These are phyloP conservation scores for Arthrobotrys pseudoclavata DNA, from an alignment of 2,329 filamentous ascomycete genomes.

Conservation along the genomic window DNA sequence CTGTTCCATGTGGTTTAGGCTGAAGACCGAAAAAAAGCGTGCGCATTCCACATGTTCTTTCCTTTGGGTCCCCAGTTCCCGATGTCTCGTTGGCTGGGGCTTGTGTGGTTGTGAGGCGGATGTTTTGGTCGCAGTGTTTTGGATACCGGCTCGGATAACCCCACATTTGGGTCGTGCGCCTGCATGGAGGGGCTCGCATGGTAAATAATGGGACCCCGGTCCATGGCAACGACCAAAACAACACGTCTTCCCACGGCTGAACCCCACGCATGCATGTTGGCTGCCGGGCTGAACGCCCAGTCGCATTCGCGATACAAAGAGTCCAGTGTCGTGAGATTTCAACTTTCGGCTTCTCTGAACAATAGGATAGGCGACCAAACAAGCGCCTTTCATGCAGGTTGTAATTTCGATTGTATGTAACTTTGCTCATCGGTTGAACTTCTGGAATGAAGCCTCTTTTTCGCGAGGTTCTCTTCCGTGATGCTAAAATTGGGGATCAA, in stretches of 20 bases:
- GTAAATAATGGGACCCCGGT: slow-evolving; percentile 39
- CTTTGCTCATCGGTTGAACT: slow-evolving; percentile 45
- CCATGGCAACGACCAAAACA: slow-evolving; percentile 55
- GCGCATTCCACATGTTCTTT: slow-evolving; percentile 28
- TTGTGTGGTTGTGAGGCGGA: slow-evolving; percentile 29
- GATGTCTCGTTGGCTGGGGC: slow-evolving; percentile 32
- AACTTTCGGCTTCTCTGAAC: slow-evolving; percentile 1
- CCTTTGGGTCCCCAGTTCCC: slow-evolving; percentile 10
- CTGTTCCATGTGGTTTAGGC: slow-evolving; percentile 25
- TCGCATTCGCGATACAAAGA: slow-evolving; percentile 23
- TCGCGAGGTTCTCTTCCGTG: slow-evolving; percentile 22
- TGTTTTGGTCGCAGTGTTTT: slow-evolving; percentile 50
- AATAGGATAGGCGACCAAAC: slow-evolving; percentile 45
- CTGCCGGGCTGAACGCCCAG: not conserved
- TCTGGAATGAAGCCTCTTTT: slow-evolving; percentile 51
- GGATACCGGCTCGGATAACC: slow-evolving; percentile 44
- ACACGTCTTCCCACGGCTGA: slow-evolving; percentile 55
- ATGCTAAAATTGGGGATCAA: slow-evolving; percentile 56
- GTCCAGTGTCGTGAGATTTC: not conserved
- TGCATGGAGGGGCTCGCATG: slow-evolving; percentile 47
- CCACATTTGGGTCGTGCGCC: slow-evolving; percentile 37
- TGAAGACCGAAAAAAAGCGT: slow-evolving; percentile 19
- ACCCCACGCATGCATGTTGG: slow-evolving; percentile 31
- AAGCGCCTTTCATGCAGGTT: slow-evolving; percentile 56
- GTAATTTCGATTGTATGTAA: slow-evolving; percentile 39